Conservation (phyloP, 1,284 basidiomycete species). For the Cystobasidiaceae sp. region DNA sequence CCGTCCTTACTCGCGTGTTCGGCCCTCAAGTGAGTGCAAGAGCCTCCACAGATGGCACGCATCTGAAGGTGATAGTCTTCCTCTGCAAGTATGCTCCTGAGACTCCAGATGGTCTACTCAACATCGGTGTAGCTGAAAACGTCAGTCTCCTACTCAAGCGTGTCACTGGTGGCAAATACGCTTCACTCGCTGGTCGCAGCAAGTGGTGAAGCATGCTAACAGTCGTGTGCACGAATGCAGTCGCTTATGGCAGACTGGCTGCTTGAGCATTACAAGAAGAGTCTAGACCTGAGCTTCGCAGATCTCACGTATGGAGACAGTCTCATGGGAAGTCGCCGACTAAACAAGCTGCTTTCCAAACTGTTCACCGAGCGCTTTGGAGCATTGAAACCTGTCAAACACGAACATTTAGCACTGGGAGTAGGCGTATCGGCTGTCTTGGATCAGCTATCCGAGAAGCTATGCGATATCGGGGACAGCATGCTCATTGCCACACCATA, state of each 20-base stretch:
- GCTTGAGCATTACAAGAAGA: slow-evolving; percentile 42
- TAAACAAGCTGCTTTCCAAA: slow-evolving; percentile 31
- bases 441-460: slow-evolving; percentile 48
- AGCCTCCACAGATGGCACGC: background rate
- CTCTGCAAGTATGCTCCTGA: slow-evolving; percentile 18
- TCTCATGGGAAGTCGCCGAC: slow-evolving; percentile 33
- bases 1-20: background rate
- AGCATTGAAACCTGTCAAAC: slow-evolving; percentile 36
- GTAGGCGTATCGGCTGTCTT: slow-evolving; percentile 42
- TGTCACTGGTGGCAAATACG: background rate
- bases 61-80: background rate
- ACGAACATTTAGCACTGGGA: slow-evolving; percentile 40
- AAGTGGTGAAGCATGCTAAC: background rate
- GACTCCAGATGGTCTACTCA: slow-evolving; percentile 49
- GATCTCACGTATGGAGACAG: slow-evolving; percentile 32
- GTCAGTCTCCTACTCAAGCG: slow-evolving; percentile 30
- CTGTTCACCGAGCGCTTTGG: slow-evolving; percentile 33
- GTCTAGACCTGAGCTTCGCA: slow-evolving; percentile 20
- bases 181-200: background rate
- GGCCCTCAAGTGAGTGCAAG: background rate
- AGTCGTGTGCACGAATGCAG: background rate
- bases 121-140: slow-evolving; percentile 51
- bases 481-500: slow-evolving; percentile 46
- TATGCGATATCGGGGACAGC: slow-evolving; percentile 49
- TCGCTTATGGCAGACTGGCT: slow-evolving; percentile 40